Evolutionary conservation across 495 filamentous ascomycete species (phyloP).

Genomic region (Cryomyces minteri): DNA sequence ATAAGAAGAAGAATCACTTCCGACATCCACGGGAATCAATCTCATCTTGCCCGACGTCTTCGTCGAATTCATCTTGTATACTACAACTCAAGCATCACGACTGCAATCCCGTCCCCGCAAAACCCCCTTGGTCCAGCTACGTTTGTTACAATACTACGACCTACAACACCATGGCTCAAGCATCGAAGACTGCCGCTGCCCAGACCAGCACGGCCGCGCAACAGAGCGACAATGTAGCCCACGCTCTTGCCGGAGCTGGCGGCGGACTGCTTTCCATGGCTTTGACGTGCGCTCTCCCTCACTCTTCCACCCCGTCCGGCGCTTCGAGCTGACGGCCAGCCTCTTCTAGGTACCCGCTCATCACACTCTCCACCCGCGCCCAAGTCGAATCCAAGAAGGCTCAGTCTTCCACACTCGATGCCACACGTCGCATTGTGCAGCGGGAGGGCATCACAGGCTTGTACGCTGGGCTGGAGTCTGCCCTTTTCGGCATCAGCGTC

Average conservation of each 20-base stretch:
- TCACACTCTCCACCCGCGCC: slow-evolving; percentile 92
- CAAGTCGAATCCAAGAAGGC: slow-evolving; percentile 94
- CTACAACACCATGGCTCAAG: slow-evolving; percentile 3
- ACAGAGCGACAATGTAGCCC: slow-evolving; percentile 81
- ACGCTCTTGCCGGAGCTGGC: slow-evolving; percentile 69
- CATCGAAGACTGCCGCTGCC: slow-evolving; percentile 17
- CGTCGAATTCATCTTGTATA: no score
- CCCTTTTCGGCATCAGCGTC: slow-evolving; percentile 91
- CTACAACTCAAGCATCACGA: neutral
- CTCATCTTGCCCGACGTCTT: no score
- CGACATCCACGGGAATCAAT: no score
- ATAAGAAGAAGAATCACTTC: no score
- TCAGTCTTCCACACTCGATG: slow-evolving; percentile 60
- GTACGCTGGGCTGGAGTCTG: slow-evolving; percentile 75
- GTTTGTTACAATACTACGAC: no score
- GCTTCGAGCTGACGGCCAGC: slow-evolving; percentile 2
- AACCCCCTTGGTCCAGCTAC: neutral
- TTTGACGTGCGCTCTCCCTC: slow-evolving; percentile 45
- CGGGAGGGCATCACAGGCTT: slow-evolving; percentile 78
- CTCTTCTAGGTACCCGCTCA: slow-evolving; percentile 62
- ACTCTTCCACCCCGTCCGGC: neutral
- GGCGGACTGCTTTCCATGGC: slow-evolving; percentile 92
- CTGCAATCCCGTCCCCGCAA: slow-evolving; percentile 4
- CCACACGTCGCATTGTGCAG: slow-evolving; percentile 71
- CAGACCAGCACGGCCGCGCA: slow-evolving; percentile 31